Conservation (phyloP, 768 basidiomycete species). For the Trametes villosa region DNA sequence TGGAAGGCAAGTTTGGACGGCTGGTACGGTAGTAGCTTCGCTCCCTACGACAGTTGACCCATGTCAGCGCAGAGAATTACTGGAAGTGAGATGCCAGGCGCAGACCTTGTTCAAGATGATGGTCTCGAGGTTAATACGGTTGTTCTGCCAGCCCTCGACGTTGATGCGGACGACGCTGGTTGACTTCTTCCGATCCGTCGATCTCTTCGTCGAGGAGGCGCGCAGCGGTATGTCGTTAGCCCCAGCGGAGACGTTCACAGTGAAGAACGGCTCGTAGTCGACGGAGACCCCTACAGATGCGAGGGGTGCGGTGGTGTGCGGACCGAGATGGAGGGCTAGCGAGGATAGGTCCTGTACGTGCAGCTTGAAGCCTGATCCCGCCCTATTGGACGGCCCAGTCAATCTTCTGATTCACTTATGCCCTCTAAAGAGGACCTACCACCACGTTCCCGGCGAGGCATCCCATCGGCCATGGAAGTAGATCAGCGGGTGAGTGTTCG, state of each 20-base stretch:
- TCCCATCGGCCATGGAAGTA: slow-evolving; percentile 60
- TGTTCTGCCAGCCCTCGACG: slow-evolving; percentile 63
- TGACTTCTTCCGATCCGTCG: background rate
- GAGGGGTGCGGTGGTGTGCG: slow-evolving; percentile 51
- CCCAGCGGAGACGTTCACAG: slow-evolving; percentile 52
- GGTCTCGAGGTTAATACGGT: slow-evolving; percentile 55
- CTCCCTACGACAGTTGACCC: slow-evolving; percentile 42
- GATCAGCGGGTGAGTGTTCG: slow-evolving; percentile 47
- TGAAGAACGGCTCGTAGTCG: slow-evolving; percentile 49
- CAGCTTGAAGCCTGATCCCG: slow-evolving; percentile 58
- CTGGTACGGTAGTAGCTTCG: slow-evolving; percentile 47
- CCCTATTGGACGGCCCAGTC: slow-evolving; percentile 39
- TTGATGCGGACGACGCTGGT: slow-evolving; percentile 48
- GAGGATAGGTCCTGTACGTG: slow-evolving; percentile 47
- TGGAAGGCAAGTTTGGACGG: slow-evolving; percentile 53
- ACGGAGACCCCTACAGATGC: slow-evolving; percentile 54
- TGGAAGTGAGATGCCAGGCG: background rate
- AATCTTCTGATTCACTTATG: background rate
- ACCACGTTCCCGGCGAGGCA: slow-evolving; percentile 56
- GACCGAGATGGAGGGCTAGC: slow-evolving; percentile 50
- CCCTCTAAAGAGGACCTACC: slow-evolving; percentile 39
- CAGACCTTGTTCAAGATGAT: slow-evolving; percentile 49
- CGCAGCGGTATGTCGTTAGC: slow-evolving; percentile 47
- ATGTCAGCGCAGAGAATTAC: background rate
- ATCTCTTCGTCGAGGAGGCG: background rate